A percentile compares a stretch with the other conserved stretches of the same genome.
phyloP scores from a whole-genome alignment of 1,284 basidiomycete genomes.

The Tilletia setariae region DNA sequence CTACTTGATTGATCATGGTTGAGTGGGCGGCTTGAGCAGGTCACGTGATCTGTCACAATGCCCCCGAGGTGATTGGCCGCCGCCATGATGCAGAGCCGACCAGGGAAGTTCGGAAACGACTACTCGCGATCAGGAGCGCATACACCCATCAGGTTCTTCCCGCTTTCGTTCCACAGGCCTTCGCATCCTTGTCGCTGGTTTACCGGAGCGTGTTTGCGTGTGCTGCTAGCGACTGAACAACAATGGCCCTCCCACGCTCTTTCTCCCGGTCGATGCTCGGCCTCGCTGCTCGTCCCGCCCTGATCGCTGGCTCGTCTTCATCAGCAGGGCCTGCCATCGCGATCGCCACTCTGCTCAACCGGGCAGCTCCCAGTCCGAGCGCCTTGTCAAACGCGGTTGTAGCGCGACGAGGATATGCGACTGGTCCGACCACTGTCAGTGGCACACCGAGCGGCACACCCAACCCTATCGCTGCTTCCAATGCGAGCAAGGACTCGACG shows the following conservation, averaged over 20 bases:
- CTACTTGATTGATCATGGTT: too few species aligned
- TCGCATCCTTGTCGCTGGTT: too few species aligned
- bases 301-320: neutral
- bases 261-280: constrained; percentile 12
- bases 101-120: too few species aligned
- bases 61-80: too few species aligned
- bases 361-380: neutral
- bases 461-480: neutral
- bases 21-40: too few species aligned
- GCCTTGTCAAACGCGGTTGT: neutral
- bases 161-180: too few species aligned
- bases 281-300: neutral
- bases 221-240: neutral
- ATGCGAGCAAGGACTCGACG: neutral
- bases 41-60: too few species aligned
- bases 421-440: neutral
- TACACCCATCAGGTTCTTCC: too few species aligned
- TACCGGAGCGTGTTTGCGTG: too few species aligned
- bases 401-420: neutral
- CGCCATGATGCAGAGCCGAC: too few species aligned
- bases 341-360: constrained; percentile 1
- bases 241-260: constrained; percentile 14
- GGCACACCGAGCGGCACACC: neutral
- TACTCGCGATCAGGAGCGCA: too few species aligned
- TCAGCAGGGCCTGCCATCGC: neutral